phyloP scores from a whole-genome alignment of 2,329 filamentous ascomycete genomes.

The Cadophora gregata region DNA sequence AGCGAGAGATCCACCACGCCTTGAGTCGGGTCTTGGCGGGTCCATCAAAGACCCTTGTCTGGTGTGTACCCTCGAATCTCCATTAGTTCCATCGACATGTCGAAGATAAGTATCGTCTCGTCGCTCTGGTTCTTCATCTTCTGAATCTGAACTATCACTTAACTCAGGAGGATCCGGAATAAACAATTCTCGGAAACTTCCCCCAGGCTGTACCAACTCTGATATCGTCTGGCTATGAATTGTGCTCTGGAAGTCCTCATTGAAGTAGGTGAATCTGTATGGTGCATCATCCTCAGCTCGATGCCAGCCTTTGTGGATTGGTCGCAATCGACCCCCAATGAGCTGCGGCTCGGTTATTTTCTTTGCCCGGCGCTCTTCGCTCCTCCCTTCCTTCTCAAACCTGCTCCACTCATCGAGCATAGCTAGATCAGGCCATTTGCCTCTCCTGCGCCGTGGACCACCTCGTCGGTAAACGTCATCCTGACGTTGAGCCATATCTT shows the following conservation, averaged over 20 bases:
- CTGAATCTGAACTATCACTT: conserved; percentile 70
- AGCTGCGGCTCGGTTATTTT: conserved; percentile 94
- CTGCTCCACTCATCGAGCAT: conserved; percentile 88
- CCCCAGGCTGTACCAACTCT: conserved; percentile 84
- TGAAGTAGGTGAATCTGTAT: conserved; percentile 98
- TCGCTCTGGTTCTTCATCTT: conserved; percentile 57
- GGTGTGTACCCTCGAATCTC: conserved; percentile 53
- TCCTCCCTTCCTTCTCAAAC: conserved; percentile 87
- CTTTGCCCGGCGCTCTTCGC: conserved; percentile 82
- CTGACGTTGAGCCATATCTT: conserved; percentile 64
- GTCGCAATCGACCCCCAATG: conserved; percentile 85
- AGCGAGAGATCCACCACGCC: conserved; percentile 27
- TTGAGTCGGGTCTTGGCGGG: conserved; percentile 32
- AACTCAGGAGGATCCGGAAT: conserved; percentile 82
- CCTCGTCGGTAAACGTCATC: conserved; percentile 46
- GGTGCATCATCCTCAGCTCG: conserved; percentile 87
- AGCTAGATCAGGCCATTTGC: conserved; percentile 85
- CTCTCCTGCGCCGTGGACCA: conserved; percentile 58
- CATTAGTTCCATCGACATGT: conserved; percentile 45
- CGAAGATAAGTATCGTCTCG: conserved; percentile 42
- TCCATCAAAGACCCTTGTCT: conserved; percentile 46
- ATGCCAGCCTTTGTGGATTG: conserved; percentile 82
- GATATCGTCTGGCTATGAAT: conserved; percentile 97
- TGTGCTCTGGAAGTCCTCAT: conserved; percentile 93
- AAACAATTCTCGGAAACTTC: conserved; percentile 86